phyloP scores from a whole-genome alignment of 192 early-diverging fungal genomes.

The Coemansia sp. region DNA sequence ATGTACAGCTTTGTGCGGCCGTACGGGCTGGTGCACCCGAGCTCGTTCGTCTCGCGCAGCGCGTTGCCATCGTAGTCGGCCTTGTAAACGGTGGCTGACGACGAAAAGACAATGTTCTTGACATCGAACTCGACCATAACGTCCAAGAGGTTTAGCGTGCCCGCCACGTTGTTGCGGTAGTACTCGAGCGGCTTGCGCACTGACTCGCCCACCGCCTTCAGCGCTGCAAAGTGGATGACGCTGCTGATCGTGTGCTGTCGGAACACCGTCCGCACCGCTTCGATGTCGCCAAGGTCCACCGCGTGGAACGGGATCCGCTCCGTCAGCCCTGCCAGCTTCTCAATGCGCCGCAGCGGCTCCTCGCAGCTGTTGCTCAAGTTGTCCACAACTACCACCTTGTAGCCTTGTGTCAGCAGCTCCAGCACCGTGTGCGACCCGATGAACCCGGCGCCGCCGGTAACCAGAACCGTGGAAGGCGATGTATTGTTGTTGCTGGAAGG shows the following conservation, averaged over 20 bases:
- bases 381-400: conserved; percentile 90
- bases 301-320: conserved; percentile 67
- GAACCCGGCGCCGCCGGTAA: conserved; percentile 84
- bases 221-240: conserved; percentile 88
- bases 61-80: conserved; percentile 55
- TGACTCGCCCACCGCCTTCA: conserved; percentile 87
- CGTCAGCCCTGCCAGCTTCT: conserved; percentile 61
- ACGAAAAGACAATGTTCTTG: conserved; percentile 93
- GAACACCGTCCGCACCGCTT: conserved; percentile 72
- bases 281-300: conserved; percentile 76
- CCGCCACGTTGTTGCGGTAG: conserved; percentile 93
- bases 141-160: conserved; percentile 81
- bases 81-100: conserved; percentile 91
- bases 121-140: conserved; percentile 81
- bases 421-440: conserved; percentile 93
- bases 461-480: conserved; percentile 47
- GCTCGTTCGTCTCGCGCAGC: conserved; percentile 61
- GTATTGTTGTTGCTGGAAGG: conserved; percentile 11
- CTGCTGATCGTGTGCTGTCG: conserved; percentile 64
- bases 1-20: conserved; percentile 96
- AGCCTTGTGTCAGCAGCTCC: conserved; percentile 73
- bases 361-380: conserved; percentile 83
- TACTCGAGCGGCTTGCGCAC: conserved; percentile 80
- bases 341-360: conserved; percentile 71
- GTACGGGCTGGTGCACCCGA: conserved; percentile 88